Percentiles rank a stretch among this genome's conserved stretches.
These are phyloP conservation scores for Vinca major DNA, from an alignment of 305 asterid genomes.

Conservation along the genomic window DNA sequence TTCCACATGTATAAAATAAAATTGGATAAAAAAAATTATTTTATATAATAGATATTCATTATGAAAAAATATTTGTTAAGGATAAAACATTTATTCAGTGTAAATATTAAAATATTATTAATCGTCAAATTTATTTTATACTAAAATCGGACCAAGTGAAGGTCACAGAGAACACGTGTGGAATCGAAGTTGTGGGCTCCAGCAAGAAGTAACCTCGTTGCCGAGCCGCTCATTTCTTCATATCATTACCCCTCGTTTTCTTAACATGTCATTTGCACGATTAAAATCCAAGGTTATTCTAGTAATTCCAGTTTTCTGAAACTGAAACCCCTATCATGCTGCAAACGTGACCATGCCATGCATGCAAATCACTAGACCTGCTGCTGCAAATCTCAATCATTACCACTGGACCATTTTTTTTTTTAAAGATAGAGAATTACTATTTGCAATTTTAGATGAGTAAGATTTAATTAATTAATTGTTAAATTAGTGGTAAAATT, in stretches of 20 bases:
- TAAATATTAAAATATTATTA: too few relatives aligned
- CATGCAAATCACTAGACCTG: conserved; percentile 20
- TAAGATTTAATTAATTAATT: too few relatives aligned
- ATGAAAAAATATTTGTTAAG: too few relatives aligned
- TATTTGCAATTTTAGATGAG: too few relatives aligned
- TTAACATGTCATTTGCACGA: not conserved
- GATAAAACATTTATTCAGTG: too few relatives aligned
- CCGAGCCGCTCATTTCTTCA: not conserved
- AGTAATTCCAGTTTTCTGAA: conserved; percentile 18
- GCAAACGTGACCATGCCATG: conserved; percentile 25
- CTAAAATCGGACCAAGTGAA: too few relatives aligned
- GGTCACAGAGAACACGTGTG: not conserved
- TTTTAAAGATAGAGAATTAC: too few relatives aligned
- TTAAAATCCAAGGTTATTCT: conserved; percentile 7
- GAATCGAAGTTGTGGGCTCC: not conserved
- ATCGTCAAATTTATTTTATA: too few relatives aligned
- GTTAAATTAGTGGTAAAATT: too few relatives aligned
- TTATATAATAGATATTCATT: too few relatives aligned
- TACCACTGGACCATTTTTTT: not conserved
- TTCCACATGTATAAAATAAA: too few relatives aligned
- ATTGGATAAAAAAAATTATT: too few relatives aligned
- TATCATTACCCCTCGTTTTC: not conserved
- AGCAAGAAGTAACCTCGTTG: not conserved
- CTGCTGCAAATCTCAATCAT: conserved; percentile 18
- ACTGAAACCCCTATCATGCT: conserved; percentile 31